Base-by-base conservation (phyloP, 1,284 basidiomycete species). In the Psilocybe mexicana region DNA sequence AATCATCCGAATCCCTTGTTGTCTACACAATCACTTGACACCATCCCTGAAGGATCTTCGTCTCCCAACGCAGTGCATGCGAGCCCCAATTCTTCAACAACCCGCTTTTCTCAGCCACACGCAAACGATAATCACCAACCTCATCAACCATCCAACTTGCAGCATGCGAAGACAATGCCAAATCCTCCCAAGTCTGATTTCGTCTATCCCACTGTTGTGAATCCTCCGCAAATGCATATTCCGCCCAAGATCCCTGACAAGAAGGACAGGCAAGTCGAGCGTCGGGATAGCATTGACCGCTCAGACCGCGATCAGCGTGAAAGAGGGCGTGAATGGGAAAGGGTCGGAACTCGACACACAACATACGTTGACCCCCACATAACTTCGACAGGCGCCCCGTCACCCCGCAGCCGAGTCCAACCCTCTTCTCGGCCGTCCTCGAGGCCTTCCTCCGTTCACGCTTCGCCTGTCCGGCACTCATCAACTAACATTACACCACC, bases 1-100 rank as follows among this genome's bases (percentile, higher is more conserved):
- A 67, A 74, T 26, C 65, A 70, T 30, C 69, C 70, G 5, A 67
- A 72, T 45, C 72, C 74, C 14, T 59, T 70, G 25, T 54, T 71
- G 45, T 55, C 63, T 14, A 55, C 64, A 24, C 54, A 65, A 28
- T 60, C 64, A 24, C 67, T 76, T n/a, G 61, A 61, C 52, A 70
- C 72, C 6, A 74, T 75, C 33, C 66, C 62, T 8, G 74, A 77
- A 63, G 48, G 43, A 1, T 25, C 57, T 26, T 28, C 64, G 11
- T 53, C 63, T 25, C 40, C 57, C 10, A 56, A 59, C n/a, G 10
- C 24, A 23, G 38, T 36, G 36, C 38, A 30, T 3, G 36, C 14
- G 14, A 30, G 51, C 40, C 30, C 40, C 35, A 30, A 54, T 12
- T 18, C 18, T 18, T 28, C 43, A 33, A 44, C 40, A 0, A 3